Conservation (phyloP, 2,329 filamentous ascomycete genomes). For the Metarhizium sp. region DNA sequence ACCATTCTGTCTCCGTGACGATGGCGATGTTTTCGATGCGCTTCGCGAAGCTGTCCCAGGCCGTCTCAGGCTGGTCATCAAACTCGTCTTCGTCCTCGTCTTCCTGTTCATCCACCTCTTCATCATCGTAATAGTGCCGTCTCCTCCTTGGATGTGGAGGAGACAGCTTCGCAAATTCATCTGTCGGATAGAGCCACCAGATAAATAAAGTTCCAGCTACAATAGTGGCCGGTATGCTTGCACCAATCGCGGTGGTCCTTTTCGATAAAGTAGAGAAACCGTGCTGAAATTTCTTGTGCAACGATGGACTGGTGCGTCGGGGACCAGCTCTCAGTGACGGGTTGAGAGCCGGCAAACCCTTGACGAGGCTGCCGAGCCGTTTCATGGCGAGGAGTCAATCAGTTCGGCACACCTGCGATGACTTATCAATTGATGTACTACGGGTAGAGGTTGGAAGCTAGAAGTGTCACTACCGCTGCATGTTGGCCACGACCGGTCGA, state of each 20-base stretch:
- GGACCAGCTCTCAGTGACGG: not conserved
- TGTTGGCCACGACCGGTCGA: not conserved
- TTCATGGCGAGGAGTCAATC: slow-evolving; percentile 7
- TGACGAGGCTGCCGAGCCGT: slow-evolving; percentile 5
- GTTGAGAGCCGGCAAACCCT: slow-evolving; percentile 6
- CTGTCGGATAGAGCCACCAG: slow-evolving; percentile 34
- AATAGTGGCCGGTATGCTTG: slow-evolving; percentile 22
- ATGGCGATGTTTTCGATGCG: slow-evolving; percentile 45
- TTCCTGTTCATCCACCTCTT: slow-evolving; percentile 9
- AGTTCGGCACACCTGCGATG: not conserved
- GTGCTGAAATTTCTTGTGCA: not conserved
- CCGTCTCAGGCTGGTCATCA: slow-evolving; percentile 22
- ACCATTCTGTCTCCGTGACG: slow-evolving; percentile 46
- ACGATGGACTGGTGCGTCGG: not conserved
- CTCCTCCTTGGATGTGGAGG: slow-evolving; percentile 6
- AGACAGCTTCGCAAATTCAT: slow-evolving; percentile 30
- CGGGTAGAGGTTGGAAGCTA: not conserved
- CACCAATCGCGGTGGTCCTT: not conserved
- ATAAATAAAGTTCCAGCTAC: slow-evolving; percentile 27
- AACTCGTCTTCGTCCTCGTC: slow-evolving; percentile 10
- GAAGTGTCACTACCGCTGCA: not conserved
- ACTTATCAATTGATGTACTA: not conserved
- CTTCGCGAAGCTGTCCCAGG: slow-evolving; percentile 39
- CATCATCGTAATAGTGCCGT: slow-evolving; percentile 1
- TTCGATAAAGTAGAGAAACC: slow-evolving; percentile 3